Evolutionary conservation across 345 rosid species (phyloP).

Genomic region (Populus tremula): DNA sequence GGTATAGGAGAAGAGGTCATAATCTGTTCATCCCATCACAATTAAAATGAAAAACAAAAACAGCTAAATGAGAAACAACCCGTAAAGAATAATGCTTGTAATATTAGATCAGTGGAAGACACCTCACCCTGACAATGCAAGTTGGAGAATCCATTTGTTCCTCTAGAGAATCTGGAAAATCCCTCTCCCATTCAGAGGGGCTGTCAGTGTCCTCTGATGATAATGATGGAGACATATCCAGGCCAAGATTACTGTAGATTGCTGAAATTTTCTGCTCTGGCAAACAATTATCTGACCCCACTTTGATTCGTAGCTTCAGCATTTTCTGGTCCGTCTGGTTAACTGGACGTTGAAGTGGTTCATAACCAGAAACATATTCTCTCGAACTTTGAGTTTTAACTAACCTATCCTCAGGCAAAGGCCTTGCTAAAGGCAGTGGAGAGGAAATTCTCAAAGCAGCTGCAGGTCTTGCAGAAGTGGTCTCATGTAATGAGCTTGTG

Average conservation of each 20-base stretch:
- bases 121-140: slow-evolving; percentile 56
- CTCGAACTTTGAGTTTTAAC: slow-evolving; percentile 12
- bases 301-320: slow-evolving; percentile 63
- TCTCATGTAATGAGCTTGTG: not conserved
- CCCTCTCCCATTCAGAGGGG: slow-evolving; percentile 55
- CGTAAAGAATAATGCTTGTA: not conserved
- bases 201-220: slow-evolving; percentile 46
- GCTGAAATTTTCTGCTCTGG: slow-evolving; percentile 52
- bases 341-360: slow-evolving; percentile 24
- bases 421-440: slow-evolving; percentile 36
- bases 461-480: slow-evolving; percentile 38
- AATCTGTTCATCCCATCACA: slow-evolving; percentile 40
- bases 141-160: slow-evolving; percentile 53
- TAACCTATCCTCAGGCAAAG: slow-evolving; percentile 28
- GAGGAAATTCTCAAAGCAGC: slow-evolving; percentile 28
- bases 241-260: slow-evolving; percentile 58
- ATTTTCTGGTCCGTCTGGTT: slow-evolving; percentile 49
- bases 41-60: slow-evolving; percentile 24
- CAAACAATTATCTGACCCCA: slow-evolving; percentile 60
- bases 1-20: slow-evolving; percentile 64
- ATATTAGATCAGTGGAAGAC: slow-evolving; percentile 20
- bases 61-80: slow-evolving; percentile 15
- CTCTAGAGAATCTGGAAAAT: slow-evolving; percentile 36
- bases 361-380: not conserved
- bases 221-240: slow-evolving; percentile 64